Base-by-base conservation (phyloP, 768 basidiomycete genomes). In the Lyophyllum semitale region DNA sequence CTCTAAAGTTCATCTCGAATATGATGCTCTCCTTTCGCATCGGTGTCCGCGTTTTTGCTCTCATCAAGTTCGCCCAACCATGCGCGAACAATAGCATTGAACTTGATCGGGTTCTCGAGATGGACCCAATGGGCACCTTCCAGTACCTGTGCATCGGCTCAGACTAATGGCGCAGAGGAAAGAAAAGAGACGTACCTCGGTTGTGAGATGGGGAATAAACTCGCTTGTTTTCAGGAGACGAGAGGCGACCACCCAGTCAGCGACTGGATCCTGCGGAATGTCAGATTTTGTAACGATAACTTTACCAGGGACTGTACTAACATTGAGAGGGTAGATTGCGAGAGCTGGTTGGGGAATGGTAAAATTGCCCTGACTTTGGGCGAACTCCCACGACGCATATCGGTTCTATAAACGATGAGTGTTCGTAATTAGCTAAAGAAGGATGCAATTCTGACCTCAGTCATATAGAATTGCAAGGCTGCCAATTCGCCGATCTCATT, bases 401-500 rank as follows among this genome's bases (percentile, higher is more conserved):
- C 79, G 78, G 52, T 80, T 81, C 78, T 81, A 48, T 41, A 48
- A 6, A 37, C 32, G 12, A 11, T 33, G 15, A 17, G 27, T 37
- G 41, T 30, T 42, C 20, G 17, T 32, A n/a, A n/a, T n/a, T n/a
- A n/a, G n/a, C n/a, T n/a, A n/a, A n/a, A n/a, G n/a, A n/a, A n/a
- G n/a, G n/a, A n/a, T n/a, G n/a, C n/a, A 8, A 51, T 22, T 55
- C 70, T 42, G 58, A 84, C 87, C 54, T 80, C 75, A 15, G 73
- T 69, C 2, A 81, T 80, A 64, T 90, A 91, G 58, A 88, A 89
- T 58, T 87, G 77, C 8, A 90, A 64, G 17, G 84, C 88, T 90
- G 54, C 6, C 23, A 33, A 38, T 13, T 35, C 5, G 45, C 13
- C 27, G 55, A 18, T 27, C 9, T 3, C 26, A 45, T 27, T 43